These are phyloP conservation scores for Pichia sp. DNA, from an alignment of 1,139 yeast genomes.

Conservation along the genomic window DNA sequence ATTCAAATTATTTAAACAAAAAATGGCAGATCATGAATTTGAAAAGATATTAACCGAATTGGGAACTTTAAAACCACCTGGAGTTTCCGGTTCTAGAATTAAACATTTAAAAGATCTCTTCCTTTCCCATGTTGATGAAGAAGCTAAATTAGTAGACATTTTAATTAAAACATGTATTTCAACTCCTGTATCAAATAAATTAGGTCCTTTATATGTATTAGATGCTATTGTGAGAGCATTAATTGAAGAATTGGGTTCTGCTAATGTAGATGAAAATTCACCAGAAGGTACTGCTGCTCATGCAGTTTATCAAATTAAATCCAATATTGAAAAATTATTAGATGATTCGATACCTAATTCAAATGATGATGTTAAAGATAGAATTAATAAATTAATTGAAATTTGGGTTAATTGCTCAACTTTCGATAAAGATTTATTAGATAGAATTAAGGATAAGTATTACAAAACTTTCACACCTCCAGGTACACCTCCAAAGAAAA, in stretches of 20 bases:
- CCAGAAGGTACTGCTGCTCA: slow-evolving; percentile 70
- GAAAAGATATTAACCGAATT: slow-evolving; percentile 67
- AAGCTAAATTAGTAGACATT: slow-evolving; percentile 51
- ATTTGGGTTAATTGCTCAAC: slow-evolving; percentile 90
- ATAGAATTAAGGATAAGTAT: slow-evolving; percentile 51
- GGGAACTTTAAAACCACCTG: slow-evolving; percentile 74
- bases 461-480: slow-evolving; percentile 53
- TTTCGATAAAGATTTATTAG: slow-evolving; percentile 51
- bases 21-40: slow-evolving; percentile 36
- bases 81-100: slow-evolving; percentile 94
- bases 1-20: neutral
- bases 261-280: slow-evolving; percentile 36
- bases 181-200: slow-evolving; percentile 73
- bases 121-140: slow-evolving; percentile 53
- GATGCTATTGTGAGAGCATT: slow-evolving; percentile 88
- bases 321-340: slow-evolving; percentile 49
- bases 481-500: slow-evolving; percentile 39
- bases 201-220: slow-evolving; percentile 84
- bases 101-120: slow-evolving; percentile 78
- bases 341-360: slow-evolving; percentile 54
- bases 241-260: slow-evolving; percentile 49
- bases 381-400: slow-evolving; percentile 75
- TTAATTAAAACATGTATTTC: slow-evolving; percentile 65
- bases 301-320: slow-evolving; percentile 57
- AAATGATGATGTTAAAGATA: slow-evolving; percentile 49